Conservation (phyloP, 306 rosid species). For the Inga oerstediana region DNA sequence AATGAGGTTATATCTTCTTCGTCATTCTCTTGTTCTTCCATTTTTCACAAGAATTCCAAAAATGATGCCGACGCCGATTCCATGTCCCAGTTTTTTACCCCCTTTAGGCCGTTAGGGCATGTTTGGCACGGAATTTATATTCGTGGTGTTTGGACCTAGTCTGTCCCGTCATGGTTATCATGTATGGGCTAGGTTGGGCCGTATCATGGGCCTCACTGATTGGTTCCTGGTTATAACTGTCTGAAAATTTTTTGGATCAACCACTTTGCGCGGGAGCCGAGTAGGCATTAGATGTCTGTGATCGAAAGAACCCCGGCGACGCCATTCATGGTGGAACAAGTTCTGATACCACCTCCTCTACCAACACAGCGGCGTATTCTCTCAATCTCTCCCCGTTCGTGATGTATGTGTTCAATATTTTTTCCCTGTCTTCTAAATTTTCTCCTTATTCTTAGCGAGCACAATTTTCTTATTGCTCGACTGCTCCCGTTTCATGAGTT, state of each 20-base stretch:
- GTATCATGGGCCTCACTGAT: not conserved
- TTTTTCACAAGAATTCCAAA: constrained; percentile 6
- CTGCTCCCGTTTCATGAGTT: not conserved
- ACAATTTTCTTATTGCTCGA: not conserved
- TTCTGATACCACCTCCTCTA: not conserved
- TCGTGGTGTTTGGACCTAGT: not conserved
- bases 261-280: not conserved
- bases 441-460: not conserved
- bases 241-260: not conserved
- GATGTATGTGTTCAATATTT: not conserved
- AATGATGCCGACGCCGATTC: constrained; percentile 3
- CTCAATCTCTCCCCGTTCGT: not conserved
- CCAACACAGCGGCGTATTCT: not conserved
- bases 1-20: constrained; percentile 53
- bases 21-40: constrained; percentile 43
- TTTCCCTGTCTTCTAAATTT: not conserved
- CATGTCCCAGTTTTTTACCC: not conserved
- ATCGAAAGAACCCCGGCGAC: constrained; percentile 22
- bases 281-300: not conserved
- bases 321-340: not conserved
- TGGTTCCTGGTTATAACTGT: not conserved
- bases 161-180: not conserved
- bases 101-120: constrained; percentile 42
- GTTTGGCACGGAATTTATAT: constrained; percentile 22
- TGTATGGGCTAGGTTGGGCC: not conserved